Conservation (phyloP, 176 grass and related monocot genomes). For the Eleusine indica region DNA sequence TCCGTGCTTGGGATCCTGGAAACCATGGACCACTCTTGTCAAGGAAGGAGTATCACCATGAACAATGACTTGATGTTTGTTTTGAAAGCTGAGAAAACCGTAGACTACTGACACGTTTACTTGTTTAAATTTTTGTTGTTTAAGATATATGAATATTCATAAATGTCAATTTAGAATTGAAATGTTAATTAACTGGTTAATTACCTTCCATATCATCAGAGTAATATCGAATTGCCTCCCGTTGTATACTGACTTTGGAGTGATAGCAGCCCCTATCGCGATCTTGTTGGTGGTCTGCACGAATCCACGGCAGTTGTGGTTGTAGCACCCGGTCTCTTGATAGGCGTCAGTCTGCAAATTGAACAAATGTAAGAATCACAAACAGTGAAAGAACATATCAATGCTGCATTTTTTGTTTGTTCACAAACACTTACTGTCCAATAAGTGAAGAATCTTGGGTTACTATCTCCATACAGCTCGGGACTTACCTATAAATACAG, state of each 20-base stretch:
- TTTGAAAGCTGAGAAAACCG: too few relatives aligned
- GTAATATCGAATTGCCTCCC: slow-evolving; percentile 79
- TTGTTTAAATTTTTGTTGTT: too few relatives aligned
- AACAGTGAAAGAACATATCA: not conserved
- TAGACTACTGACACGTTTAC: not conserved
- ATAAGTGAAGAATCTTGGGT: slow-evolving; percentile 89
- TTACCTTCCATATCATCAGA: slow-evolving; percentile 80
- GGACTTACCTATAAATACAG: slow-evolving; percentile 62
- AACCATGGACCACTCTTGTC: not conserved
- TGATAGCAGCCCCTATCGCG: slow-evolving; percentile 68
- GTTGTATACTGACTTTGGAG: slow-evolving; percentile 60
- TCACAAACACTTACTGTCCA: slow-evolving; percentile 69
- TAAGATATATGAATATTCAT: not conserved
- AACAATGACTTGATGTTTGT: not conserved
- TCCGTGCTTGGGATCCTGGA: slow-evolving; percentile 83
- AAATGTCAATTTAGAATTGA: not conserved
- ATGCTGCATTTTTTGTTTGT: not conserved
- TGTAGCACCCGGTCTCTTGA: slow-evolving; percentile 90
- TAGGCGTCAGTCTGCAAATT: slow-evolving; percentile 69
- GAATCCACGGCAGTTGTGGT: slow-evolving; percentile 76
- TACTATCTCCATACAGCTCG: slow-evolving; percentile 76
- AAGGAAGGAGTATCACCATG: not conserved
- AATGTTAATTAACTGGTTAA: not conserved
- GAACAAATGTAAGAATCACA: not conserved
- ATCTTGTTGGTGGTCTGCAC: slow-evolving; percentile 93